A percentile compares a stretch with the other conserved stretches of the same genome.
These are phyloP conservation scores for Candida awuae DNA, from an alignment of 805 yeast species.

Conservation along the genomic window DNA sequence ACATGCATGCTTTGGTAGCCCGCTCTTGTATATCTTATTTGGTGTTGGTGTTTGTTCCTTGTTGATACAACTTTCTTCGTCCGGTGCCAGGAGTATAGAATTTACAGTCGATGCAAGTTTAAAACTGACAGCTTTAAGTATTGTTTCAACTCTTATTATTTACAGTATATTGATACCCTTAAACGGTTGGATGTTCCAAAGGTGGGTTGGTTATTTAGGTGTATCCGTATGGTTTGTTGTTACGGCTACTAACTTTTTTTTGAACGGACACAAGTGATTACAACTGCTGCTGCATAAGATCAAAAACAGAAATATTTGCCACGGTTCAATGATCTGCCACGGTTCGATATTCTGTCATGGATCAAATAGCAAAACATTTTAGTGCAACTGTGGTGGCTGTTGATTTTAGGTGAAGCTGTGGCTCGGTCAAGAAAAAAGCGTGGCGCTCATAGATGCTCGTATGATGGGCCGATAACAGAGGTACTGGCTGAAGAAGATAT, in stretches of 20 bases:
- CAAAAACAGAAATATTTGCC: too few species aligned
- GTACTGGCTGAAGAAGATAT: too few species aligned
- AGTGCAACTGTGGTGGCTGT: too few species aligned
- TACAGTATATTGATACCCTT: constrained; percentile 36
- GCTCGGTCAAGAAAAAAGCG: too few species aligned
- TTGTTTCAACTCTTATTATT: constrained; percentile 32
- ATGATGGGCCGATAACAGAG: too few species aligned
- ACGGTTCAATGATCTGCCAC: too few species aligned
- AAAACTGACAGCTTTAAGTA: constrained; percentile 32
- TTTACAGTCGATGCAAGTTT: constrained; percentile 35
- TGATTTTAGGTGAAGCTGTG: too few species aligned
- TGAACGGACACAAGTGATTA: background rate
- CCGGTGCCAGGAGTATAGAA: constrained; percentile 16
- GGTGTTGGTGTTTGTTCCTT: constrained; percentile 45
- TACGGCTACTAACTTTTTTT: constrained; percentile 16
- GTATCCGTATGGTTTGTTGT: constrained; percentile 27
- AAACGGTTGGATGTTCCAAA: constrained; percentile 39
- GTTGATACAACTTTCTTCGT: constrained; percentile 17
- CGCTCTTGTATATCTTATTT: constrained; percentile 38
- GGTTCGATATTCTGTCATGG: too few species aligned
- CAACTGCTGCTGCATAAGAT: background rate
- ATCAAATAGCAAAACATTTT: too few species aligned
- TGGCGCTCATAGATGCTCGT: too few species aligned
- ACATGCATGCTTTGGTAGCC: constrained; percentile 49
- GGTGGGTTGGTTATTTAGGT: constrained; percentile 31